phyloP scores from a whole-genome alignment of 768 basidiomycete species.

The Boletus eberwhitei region DNA sequence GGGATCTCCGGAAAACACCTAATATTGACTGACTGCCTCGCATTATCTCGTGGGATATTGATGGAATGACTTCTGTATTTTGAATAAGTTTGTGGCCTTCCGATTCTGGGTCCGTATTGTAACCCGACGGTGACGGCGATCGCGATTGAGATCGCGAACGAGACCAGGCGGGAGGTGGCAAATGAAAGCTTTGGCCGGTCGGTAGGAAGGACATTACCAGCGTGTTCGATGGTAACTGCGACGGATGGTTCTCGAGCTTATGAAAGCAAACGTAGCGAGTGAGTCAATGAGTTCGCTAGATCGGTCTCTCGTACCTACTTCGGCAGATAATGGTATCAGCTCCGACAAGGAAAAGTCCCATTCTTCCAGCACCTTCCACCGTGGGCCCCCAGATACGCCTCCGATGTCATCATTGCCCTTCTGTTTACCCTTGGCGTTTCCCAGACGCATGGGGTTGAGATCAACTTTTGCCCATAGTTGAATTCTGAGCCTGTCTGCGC shows the following conservation, averaged over 20 bases:
- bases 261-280: constrained; percentile 1
- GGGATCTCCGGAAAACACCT: constrained; percentile 20
- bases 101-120: constrained; percentile 70
- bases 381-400: constrained; percentile 21
- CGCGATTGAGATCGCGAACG: constrained; percentile 32
- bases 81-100: constrained; percentile 44
- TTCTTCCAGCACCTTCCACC: constrained; percentile 65
- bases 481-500: constrained; percentile 49
- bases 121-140: constrained; percentile 61
- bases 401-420: constrained; percentile 30
- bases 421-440: constrained; percentile 45
- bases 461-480: constrained; percentile 56
- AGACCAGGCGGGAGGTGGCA: constrained; percentile 39
- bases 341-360: constrained; percentile 64
- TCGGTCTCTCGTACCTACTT: constrained; percentile 44
- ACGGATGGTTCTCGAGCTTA: constrained; percentile 39
- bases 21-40: constrained; percentile 12
- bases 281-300: constrained; percentile 9
- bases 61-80: constrained; percentile 14
- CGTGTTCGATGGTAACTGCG: constrained; percentile 67
- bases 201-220: constrained; percentile 65
- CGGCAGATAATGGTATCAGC: constrained; percentile 54
- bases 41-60: constrained; percentile 19
- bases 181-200: constrained; percentile 55
- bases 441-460: background rate